Evolutionary conservation across 1,284 basidiomycete genomes (phyloP).

Genomic region (Paramarasmius palmivorus): DNA sequence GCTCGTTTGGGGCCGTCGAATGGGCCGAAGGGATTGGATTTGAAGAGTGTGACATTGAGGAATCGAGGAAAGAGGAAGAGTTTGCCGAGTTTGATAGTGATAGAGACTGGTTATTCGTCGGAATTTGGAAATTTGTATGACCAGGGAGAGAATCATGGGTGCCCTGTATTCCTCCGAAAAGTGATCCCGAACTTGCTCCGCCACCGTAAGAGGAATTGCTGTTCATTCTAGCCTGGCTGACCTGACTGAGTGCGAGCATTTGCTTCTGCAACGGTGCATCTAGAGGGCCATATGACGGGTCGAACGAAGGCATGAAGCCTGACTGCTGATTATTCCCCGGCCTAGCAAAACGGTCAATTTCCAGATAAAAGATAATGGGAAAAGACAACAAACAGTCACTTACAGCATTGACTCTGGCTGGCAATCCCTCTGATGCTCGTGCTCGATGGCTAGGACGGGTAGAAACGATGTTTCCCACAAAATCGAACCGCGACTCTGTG

Average conservation of each 20-base stretch:
- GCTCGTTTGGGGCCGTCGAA: constrained; percentile 36
- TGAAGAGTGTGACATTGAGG: constrained; percentile 38
- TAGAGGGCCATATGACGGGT: constrained; percentile 36
- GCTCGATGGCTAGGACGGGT: too few species aligned
- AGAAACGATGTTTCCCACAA: too few species aligned
- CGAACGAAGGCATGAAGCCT: constrained; percentile 31
- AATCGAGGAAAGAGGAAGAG: constrained; percentile 42
- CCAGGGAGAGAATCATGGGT: constrained; percentile 37
- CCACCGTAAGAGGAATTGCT: constrained; percentile 50
- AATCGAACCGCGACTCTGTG: background rate
- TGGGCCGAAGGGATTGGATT: constrained; percentile 26
- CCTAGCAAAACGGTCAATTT: constrained; percentile 7
- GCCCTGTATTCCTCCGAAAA: constrained; percentile 61
- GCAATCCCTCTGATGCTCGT: background rate
- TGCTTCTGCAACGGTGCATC: constrained; percentile 67
- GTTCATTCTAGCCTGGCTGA: constrained; percentile 58
- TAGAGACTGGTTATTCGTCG: constrained; percentile 25
- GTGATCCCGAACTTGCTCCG: constrained; percentile 67
- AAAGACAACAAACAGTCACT: constrained; percentile 5
- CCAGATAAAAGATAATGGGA: background rate
- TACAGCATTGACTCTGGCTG: constrained; percentile 6
- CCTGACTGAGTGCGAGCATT: constrained; percentile 71
- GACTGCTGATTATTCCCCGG: constrained; percentile 27
- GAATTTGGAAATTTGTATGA: constrained; percentile 39
- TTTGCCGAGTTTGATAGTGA: constrained; percentile 29